Evolutionary conservation across 2,329 filamentous ascomycete species (phyloP).

Genomic region (Aspergillus pseudoviridinutans): DNA sequence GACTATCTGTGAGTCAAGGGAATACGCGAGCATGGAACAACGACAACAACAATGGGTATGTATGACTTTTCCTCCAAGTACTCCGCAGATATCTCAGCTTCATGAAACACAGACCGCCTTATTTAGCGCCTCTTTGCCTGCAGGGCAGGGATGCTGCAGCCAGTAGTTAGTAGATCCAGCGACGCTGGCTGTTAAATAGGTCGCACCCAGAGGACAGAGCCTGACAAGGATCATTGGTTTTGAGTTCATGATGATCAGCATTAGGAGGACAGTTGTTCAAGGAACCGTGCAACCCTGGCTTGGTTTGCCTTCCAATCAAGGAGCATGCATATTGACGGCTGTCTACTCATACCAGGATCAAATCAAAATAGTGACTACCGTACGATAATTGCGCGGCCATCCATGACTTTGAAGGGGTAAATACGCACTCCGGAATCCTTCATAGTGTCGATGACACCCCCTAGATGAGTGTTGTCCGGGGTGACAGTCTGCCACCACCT

Average conservation of each 20-base stretch:
- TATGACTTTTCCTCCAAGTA: neutral
- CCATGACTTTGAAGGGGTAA: neutral
- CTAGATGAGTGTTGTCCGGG: neutral
- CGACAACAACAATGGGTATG: neutral
- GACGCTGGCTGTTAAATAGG: neutral
- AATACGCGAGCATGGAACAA: neutral
- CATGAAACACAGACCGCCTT: neutral
- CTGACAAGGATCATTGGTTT: constrained; percentile 5
- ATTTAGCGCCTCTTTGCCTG: neutral
- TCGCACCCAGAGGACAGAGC: neutral
- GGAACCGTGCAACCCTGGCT: constrained; percentile 8
- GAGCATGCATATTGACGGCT: neutral
- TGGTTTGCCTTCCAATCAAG: neutral
- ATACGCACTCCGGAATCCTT: neutral
- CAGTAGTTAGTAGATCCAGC: neutral
- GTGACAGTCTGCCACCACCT: neutral
- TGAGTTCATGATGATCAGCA: constrained; percentile 4
- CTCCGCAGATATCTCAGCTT: neutral
- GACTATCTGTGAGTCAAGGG: neutral
- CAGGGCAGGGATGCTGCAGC: neutral
- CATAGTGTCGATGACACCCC: neutral
- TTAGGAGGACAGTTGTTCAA: constrained; percentile 6
- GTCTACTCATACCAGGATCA: neutral
- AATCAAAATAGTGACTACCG: neutral
- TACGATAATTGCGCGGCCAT: neutral